phyloP scores from a whole-genome alignment of 2,329 filamentous ascomycete species.

The Penicillium sp. region DNA sequence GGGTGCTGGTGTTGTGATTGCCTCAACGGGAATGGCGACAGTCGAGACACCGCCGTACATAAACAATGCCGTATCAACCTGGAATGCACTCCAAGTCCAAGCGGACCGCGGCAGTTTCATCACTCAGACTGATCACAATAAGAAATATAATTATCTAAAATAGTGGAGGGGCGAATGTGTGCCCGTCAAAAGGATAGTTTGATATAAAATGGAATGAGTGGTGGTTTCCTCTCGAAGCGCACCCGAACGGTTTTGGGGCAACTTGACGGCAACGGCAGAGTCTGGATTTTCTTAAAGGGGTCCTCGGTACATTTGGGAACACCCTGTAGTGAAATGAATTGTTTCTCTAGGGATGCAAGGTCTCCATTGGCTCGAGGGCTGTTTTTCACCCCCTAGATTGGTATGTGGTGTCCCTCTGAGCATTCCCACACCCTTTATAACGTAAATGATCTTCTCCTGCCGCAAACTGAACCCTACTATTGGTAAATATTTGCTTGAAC shows the following conservation, averaged over 20 bases:
- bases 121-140: constrained; percentile 9
- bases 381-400: constrained; percentile 22
- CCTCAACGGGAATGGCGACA: constrained; percentile 16
- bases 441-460: constrained; percentile 10
- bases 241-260: not conserved
- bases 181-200: not conserved
- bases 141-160: constrained; percentile 1
- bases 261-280: not conserved
- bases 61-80: constrained; percentile 26
- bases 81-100: constrained; percentile 25
- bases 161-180: not conserved
- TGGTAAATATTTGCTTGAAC: constrained; percentile 8
- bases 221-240: constrained; percentile 1
- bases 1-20: constrained; percentile 11
- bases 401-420: constrained; percentile 2
- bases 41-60: constrained; percentile 23
- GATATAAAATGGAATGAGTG: not conserved
- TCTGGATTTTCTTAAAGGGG: not conserved
- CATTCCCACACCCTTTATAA: constrained; percentile 14
- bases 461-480: constrained; percentile 1
- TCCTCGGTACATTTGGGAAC: not conserved
- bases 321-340: not conserved
- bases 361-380: constrained; percentile 1
- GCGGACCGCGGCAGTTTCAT: constrained; percentile 18
- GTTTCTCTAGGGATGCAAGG: constrained; percentile 2